Percentiles rank a stretch among this genome's conserved stretches.
Evolutionary conservation across 768 basidiomycete species (phyloP).

Genomic region (Tylopilus rubrobrunneus): DNA sequence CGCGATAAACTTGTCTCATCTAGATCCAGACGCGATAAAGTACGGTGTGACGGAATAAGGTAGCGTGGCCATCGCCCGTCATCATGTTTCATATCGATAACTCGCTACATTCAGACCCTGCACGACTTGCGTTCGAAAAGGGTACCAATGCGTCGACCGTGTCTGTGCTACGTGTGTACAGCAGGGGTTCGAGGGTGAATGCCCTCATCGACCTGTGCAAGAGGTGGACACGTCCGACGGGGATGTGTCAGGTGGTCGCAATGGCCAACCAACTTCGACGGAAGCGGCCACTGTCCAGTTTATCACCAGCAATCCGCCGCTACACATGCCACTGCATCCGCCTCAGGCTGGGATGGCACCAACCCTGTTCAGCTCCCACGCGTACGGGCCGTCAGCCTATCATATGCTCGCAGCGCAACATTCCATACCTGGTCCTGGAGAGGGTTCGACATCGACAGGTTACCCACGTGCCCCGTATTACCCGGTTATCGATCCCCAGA

Average conservation of each 20-base stretch:
- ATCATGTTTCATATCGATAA: conserved; percentile 3
- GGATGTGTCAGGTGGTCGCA: conserved; percentile 10
- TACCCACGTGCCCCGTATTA: conserved; percentile 32
- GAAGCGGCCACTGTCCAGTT: conserved; percentile 11
- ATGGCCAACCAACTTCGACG: neutral
- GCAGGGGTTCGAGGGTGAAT: conserved; percentile 44
- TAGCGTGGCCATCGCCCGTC: conserved; percentile 22
- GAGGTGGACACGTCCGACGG: conserved; percentile 27
- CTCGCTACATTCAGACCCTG: conserved; percentile 41
- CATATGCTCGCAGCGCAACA: conserved; percentile 26
- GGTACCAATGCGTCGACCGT: conserved; percentile 49
- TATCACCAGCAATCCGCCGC: conserved; percentile 6
- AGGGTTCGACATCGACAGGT: conserved; percentile 23
- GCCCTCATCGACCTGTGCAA: conserved; percentile 35
- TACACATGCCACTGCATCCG: conserved; percentile 13
- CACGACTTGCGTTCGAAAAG: conserved; percentile 45
- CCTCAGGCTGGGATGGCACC: conserved; percentile 17
- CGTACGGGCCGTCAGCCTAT: conserved; percentile 28
- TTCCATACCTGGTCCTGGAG: conserved; percentile 14
- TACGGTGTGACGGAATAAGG: conserved; percentile 58
- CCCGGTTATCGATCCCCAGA: conserved; percentile 39
- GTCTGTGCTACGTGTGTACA: conserved; percentile 42
- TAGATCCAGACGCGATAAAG: conserved; percentile 52
- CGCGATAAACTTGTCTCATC: conserved; percentile 10
- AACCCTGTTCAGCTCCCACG: conserved; percentile 22